Percentiles rank a stretch among this genome's conserved stretches.
Evolutionary conservation across 495 filamentous ascomycete genomes (phyloP).

Genomic region (Penicillium paxilli): DNA sequence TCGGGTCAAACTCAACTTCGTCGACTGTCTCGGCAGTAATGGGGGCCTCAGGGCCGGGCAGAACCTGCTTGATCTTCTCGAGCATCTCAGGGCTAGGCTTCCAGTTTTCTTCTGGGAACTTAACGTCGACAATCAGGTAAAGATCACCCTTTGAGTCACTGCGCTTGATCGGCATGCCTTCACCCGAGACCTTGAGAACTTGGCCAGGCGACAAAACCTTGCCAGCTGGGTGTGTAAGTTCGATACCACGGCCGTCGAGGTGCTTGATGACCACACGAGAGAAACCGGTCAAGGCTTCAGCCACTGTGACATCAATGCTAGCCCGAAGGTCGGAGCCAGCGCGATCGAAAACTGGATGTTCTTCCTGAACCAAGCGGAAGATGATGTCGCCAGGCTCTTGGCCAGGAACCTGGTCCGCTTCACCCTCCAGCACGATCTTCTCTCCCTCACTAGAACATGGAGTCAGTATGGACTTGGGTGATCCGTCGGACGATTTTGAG

Average conservation of each 20-base stretch:
- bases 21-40: slow-evolving; percentile 75
- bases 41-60: slow-evolving; percentile 61
- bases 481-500: no score
- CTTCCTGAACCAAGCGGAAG: slow-evolving; percentile 79
- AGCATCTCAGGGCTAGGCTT: slow-evolving; percentile 65
- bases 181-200: slow-evolving; percentile 77
- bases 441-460: slow-evolving; percentile 66
- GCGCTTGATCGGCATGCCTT: slow-evolving; percentile 93
- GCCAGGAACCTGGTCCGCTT: slow-evolving; percentile 91
- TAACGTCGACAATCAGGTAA: slow-evolving; percentile 80
- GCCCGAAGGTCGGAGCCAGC: slow-evolving; percentile 83
- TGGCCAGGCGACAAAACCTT: slow-evolving; percentile 78
- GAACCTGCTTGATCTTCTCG: slow-evolving; percentile 66
- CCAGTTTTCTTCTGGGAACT: slow-evolving; percentile 88
- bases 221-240: slow-evolving; percentile 69
- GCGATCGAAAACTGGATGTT: slow-evolving; percentile 77
- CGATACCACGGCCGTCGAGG: slow-evolving; percentile 89
- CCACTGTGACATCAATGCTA: slow-evolving; percentile 73
- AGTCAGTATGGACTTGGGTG: neutral
- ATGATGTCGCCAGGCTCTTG: slow-evolving; percentile 91
- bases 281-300: slow-evolving; percentile 86
- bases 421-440: slow-evolving; percentile 84
- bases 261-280: slow-evolving; percentile 88
- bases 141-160: slow-evolving; percentile 82
- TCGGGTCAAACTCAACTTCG: slow-evolving; percentile 81